Percentiles rank a stretch among this genome's conserved stretches.
Conservation (phyloP, 176 grass and related monocot species). For the Leersia perrieri region DNA sequence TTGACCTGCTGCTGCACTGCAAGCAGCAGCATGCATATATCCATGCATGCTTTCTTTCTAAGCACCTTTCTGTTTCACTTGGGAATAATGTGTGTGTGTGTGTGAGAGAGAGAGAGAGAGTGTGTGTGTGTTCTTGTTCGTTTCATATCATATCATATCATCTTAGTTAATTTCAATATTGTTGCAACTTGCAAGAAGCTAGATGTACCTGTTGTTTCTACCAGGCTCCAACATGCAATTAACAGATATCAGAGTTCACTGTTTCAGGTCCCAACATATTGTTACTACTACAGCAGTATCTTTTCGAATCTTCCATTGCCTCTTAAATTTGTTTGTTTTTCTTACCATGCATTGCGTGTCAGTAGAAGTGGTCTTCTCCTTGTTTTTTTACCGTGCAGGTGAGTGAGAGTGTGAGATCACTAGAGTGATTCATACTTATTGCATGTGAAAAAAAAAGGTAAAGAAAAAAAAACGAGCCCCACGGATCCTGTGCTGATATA, state of each 20-base stretch:
- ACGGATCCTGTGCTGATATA: slow-evolving; percentile 1
- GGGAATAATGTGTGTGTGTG: slow-evolving; percentile 25
- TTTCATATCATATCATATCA: background rate
- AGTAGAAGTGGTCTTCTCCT: background rate
- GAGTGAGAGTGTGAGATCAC: no score
- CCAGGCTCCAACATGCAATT: slow-evolving; percentile 12
- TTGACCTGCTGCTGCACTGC: background rate
- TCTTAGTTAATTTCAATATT: background rate
- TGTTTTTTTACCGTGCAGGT: background rate
- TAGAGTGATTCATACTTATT: slow-evolving; percentile 11
- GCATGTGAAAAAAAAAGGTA: background rate
- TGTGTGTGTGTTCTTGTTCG: background rate
- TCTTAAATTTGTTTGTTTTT: background rate
- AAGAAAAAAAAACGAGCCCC: background rate
- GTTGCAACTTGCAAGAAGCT: slow-evolving; percentile 4
- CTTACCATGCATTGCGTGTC: background rate
- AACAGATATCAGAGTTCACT: slow-evolving; percentile 26
- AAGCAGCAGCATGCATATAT: background rate
- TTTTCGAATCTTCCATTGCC: background rate
- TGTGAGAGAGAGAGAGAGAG: no score
- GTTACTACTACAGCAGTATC: background rate
- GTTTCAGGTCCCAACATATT: background rate
- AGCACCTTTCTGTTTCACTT: slow-evolving; percentile 23
- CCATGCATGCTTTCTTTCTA: slow-evolving; percentile 27
- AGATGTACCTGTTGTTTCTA: background rate